These are phyloP conservation scores for Populus hybrid DNA, from an alignment of 441 rosid species.

Conservation along the genomic window DNA sequence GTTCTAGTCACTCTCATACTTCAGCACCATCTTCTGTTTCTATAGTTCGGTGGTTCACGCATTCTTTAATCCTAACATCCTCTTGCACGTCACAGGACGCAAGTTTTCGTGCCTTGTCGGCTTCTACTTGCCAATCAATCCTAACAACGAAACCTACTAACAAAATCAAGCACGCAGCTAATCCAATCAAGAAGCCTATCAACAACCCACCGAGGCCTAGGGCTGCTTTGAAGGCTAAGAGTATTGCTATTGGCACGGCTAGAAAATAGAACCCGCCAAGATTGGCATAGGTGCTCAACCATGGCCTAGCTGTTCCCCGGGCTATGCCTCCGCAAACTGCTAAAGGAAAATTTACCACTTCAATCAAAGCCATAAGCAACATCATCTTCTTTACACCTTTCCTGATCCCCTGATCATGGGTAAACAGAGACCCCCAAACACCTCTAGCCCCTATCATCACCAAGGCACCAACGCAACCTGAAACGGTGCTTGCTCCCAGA, in stretches of 20 bases:
- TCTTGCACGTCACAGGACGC: slow-evolving; percentile 32
- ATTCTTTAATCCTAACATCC: slow-evolving; percentile 14
- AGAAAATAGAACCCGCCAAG: slow-evolving; percentile 69
- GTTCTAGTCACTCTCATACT: slow-evolving; percentile 6
- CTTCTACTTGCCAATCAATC: slow-evolving; percentile 71
- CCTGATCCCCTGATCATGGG: slow-evolving; percentile 46
- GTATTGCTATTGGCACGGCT: slow-evolving; percentile 57
- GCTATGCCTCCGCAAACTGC: slow-evolving; percentile 70
- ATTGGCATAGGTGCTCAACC: slow-evolving; percentile 67
- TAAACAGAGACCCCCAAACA: slow-evolving; percentile 63
- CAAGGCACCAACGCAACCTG: slow-evolving; percentile 51
- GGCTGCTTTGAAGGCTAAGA: slow-evolving; percentile 56
- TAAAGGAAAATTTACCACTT: slow-evolving; percentile 67
- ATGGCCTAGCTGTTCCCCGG: slow-evolving; percentile 70
- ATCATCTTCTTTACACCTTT: slow-evolving; percentile 60
- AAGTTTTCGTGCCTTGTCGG: slow-evolving; percentile 53
- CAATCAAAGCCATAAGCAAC: slow-evolving; percentile 63
- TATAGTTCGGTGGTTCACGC: slow-evolving; percentile 12
- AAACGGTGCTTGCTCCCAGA: slow-evolving; percentile 34
- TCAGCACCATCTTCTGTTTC: background rate
- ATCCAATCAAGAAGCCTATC: slow-evolving; percentile 59
- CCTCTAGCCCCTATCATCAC: slow-evolving; percentile 60
- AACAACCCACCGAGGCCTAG: slow-evolving; percentile 63
- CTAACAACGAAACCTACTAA: slow-evolving; percentile 41
- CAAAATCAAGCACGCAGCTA: slow-evolving; percentile 40